Percentiles rank a stretch among this genome's conserved stretches.
These are phyloP conservation scores for Pyrenochaeta sp. DNA, from an alignment of 2,329 filamentous ascomycete genomes.

Conservation along the genomic window DNA sequence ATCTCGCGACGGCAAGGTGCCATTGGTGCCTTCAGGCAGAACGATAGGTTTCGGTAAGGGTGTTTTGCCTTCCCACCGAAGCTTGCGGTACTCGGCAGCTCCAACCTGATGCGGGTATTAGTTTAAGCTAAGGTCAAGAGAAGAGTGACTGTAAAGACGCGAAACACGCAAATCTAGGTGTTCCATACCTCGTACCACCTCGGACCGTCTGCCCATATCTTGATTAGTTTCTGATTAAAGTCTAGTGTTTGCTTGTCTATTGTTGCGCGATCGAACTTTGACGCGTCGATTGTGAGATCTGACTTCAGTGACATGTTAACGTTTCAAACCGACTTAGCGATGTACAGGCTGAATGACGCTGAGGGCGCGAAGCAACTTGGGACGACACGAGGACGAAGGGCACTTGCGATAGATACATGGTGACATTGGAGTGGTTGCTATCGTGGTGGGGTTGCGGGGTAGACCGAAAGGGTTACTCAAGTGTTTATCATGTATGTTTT, in stretches of 20 bases:
- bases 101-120: constrained; percentile 53
- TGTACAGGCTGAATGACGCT: neutral
- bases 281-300: constrained; percentile 53
- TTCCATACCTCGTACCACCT: constrained; percentile 61
- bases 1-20: constrained; percentile 62
- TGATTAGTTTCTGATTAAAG: constrained; percentile 56
- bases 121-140: neutral
- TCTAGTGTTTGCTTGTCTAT: constrained; percentile 53
- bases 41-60: constrained; percentile 58
- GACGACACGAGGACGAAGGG: neutral
- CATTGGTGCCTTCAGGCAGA: constrained; percentile 57
- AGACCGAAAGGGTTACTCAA: constrained; percentile 9
- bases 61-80: constrained; percentile 63
- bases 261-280: constrained; percentile 55
- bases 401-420: neutral
- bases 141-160: too few relatives aligned
- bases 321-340: neutral
- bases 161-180: neutral
- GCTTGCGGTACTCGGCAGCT: constrained; percentile 62
- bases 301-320: constrained; percentile 39
- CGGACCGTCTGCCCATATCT: constrained; percentile 54
- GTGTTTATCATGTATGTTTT: constrained; percentile 3
- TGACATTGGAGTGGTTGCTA: neutral
- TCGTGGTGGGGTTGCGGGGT: constrained; percentile 32
- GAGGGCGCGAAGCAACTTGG: neutral